A percentile compares a stretch with the other conserved stretches of the same genome.
These are phyloP conservation scores for Nicotiana obtusifolia DNA, from an alignment of 257 asterid genomes.

Conservation along the genomic window DNA sequence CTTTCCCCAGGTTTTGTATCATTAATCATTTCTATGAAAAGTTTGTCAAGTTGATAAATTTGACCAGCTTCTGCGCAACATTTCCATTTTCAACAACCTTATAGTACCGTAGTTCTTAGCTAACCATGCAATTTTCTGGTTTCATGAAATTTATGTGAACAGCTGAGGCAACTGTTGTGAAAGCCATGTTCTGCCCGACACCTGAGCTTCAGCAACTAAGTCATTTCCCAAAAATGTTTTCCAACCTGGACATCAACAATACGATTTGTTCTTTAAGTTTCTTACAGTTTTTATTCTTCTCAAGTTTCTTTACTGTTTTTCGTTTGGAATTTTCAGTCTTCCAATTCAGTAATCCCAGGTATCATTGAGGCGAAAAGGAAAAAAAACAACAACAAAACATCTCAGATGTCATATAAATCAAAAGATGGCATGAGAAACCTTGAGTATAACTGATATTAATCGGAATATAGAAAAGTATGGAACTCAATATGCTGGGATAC, in stretches of 20 bases:
- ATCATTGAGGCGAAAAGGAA: not conserved
- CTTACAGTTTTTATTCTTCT: no score
- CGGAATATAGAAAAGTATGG: not conserved
- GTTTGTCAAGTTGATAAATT: not conserved
- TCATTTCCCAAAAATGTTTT: not conserved
- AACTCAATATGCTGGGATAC: not conserved
- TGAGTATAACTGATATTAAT: not conserved
- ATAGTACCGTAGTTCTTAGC: not conserved
- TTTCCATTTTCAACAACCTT: not conserved
- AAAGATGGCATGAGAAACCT: not conserved
- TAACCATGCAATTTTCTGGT: not conserved
- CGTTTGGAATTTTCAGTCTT: no score
- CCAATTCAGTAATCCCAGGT: no score
- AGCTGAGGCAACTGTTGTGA: not conserved
- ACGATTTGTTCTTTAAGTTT: no score
- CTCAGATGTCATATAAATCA: not conserved
- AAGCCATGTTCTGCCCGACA: not conserved
- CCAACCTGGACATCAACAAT: no score
- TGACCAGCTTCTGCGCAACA: not conserved
- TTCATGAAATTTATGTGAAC: not conserved
- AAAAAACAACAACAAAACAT: not conserved
- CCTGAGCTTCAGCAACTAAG: not conserved
- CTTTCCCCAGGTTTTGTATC: conserved; percentile 5
- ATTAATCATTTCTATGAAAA: not conserved
- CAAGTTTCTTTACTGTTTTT: no score